Percentiles rank a stretch among this genome's conserved stretches.
These are phyloP conservation scores for Petunia hybrid DNA, from an alignment of 305 asterid genomes.

Conservation along the genomic window DNA sequence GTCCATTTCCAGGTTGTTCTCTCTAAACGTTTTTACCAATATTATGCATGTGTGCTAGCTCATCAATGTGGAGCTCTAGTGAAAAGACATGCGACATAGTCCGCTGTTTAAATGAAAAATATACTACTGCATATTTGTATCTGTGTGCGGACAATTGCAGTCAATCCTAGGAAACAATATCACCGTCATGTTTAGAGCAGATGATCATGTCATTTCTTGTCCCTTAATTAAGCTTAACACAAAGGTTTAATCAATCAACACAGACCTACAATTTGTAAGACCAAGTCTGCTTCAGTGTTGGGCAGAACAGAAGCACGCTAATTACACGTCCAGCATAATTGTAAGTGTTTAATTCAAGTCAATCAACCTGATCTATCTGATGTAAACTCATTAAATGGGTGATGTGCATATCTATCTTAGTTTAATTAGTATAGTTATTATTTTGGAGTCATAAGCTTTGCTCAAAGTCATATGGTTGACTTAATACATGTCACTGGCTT, in stretches of 20 bases:
- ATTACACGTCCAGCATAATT: constrained; percentile 10
- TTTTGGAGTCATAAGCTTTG: background rate
- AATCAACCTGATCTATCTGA: background rate
- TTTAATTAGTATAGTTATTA: background rate
- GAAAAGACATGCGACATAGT: background rate
- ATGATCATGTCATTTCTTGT: constrained; percentile 48
- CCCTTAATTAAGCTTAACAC: constrained; percentile 30
- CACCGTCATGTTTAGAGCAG: constrained; percentile 10
- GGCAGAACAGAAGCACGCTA: constrained; percentile 28
- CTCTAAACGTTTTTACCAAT: too few species aligned
- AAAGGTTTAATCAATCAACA: constrained; percentile 47
- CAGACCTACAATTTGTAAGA: constrained; percentile 39
- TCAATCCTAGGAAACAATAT: constrained; percentile 23
- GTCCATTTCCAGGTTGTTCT: background rate
- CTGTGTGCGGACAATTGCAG: background rate
- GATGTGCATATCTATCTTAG: background rate
- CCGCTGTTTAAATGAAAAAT: background rate
- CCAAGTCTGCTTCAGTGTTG: constrained; percentile 41
- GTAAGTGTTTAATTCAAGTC: background rate
- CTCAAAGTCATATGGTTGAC: background rate
- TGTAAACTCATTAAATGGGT: background rate
- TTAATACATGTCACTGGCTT: background rate
- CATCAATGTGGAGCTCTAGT: background rate
- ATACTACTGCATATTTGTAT: background rate
- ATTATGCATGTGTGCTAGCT: constrained; percentile 11